Conservation (phyloP, 805 yeast species). For the Cyberlindnera xishuangbannaensis region DNA sequence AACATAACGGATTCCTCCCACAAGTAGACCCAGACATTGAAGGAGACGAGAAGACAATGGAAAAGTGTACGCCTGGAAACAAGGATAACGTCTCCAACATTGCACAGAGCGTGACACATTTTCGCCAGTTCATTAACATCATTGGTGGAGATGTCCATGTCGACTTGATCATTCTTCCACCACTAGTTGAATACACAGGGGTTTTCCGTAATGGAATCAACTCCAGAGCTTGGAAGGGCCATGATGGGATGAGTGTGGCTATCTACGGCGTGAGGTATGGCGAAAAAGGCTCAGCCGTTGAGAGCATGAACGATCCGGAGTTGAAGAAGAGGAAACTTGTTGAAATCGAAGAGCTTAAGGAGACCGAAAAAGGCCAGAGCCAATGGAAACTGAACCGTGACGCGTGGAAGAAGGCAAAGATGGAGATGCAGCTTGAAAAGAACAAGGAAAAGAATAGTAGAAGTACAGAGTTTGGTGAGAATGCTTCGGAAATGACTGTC, state of each 20-base stretch:
- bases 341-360: slow-evolving; percentile 14
- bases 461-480: too few species aligned
- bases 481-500: too few species aligned
- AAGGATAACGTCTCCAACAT: slow-evolving; percentile 27
- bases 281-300: slow-evolving; percentile 24
- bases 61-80: slow-evolving; percentile 38
- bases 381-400: background rate
- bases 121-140: slow-evolving; percentile 23
- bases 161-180: slow-evolving; percentile 53
- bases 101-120: slow-evolving; percentile 24
- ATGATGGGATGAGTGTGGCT: slow-evolving; percentile 75
- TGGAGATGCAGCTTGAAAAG: too few species aligned
- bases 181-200: slow-evolving; percentile 59
- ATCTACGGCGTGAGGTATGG: slow-evolving; percentile 39
- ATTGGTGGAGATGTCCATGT: slow-evolving; percentile 30
- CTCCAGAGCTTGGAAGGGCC: slow-evolving; percentile 72
- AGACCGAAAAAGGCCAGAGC: background rate
- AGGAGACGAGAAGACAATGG: slow-evolving; percentile 12
- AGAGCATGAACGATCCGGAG: slow-evolving; percentile 11
- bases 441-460: too few species aligned
- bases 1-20: slow-evolving; percentile 67
- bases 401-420: too few species aligned
- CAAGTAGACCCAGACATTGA: slow-evolving; percentile 25
- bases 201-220: slow-evolving; percentile 61
- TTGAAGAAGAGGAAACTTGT: slow-evolving; percentile 21